These are phyloP conservation scores for Thelephora terrestris DNA, from an alignment of 1,284 basidiomycete species.

Conservation along the genomic window DNA sequence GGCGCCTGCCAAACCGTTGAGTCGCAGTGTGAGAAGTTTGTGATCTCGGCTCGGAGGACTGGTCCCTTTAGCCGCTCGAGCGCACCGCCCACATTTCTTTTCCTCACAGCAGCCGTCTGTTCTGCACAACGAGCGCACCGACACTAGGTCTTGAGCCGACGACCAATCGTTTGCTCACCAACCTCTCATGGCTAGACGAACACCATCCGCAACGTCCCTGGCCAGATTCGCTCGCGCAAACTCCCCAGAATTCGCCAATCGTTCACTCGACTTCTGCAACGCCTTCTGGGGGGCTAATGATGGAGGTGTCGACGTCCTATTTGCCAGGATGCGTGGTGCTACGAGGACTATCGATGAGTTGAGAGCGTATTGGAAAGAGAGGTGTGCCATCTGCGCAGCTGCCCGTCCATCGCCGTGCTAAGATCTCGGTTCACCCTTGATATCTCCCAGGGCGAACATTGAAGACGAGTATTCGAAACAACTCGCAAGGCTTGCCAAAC, in stretches of 20 bases:
- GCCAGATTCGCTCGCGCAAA: conserved; percentile 50
- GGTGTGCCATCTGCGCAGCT: conserved; percentile 35
- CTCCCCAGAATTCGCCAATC: conserved; percentile 37
- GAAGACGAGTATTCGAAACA: conserved; percentile 96
- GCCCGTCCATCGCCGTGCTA: neutral
- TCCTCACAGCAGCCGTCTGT: too few relatives aligned
- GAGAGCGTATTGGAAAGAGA: conserved; percentile 80
- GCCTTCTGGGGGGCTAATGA: conserved; percentile 89
- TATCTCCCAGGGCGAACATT: conserved; percentile 53
- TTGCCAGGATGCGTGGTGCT: conserved; percentile 80
- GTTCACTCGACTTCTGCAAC: conserved; percentile 86
- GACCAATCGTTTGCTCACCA: conserved; percentile 5
- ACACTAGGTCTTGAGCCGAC: neutral
- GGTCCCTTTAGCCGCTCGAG: too few relatives aligned
- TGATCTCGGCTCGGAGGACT: too few relatives aligned
- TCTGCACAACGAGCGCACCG: too few relatives aligned
- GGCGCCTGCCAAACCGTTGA: too few relatives aligned
- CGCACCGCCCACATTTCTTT: too few relatives aligned
- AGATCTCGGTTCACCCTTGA: neutral
- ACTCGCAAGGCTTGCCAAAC: conserved; percentile 74
- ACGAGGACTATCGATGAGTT: conserved; percentile 86
- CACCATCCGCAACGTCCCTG: conserved; percentile 65
- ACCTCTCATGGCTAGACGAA: conserved; percentile 51
- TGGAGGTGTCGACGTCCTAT: conserved; percentile 84
- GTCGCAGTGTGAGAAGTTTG: too few relatives aligned